Evolutionary conservation across 805 yeast species (phyloP), one percentile per base, ranked within the genome.

Genomic region (Tanozyma kutaoensis): DNA sequence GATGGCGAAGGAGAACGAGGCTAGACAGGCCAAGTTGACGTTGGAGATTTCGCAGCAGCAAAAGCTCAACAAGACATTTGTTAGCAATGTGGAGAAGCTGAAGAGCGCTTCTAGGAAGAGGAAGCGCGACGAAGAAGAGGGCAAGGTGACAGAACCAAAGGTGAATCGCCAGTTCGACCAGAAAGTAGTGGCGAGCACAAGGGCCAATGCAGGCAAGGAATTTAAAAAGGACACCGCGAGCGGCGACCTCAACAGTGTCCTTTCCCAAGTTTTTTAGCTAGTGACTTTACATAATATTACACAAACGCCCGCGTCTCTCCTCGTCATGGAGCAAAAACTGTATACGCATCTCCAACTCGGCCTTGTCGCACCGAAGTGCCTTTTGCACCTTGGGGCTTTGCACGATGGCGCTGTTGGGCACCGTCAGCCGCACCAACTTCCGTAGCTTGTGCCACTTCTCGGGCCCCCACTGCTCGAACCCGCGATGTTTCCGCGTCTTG

Each of bases 31-130:
- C 28, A 85, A 81, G 54, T 60, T 88, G 44, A 76, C 85, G 35
- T 69, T 93, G 33, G 97, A 91, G 50, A 69, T 91, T 20, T 69
- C 93, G 1, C 95, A 84, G 50, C 94, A 93, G 22, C 78, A 75
- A 30, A 78, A 81, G 40, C 66, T 88, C 49, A 86, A 86, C 58
- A 82, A 84, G 52, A 69, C 76, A 12, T 91, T 76, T 46, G 69
- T 86, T 32, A 68, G 67, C 37, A 85, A 84, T 44, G 86, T 88
- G 24, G 96, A 88, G 46, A 72, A 71, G 38, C 76, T 91, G 34
- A 84, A 82, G 60, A 64, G 84, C 27, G 65, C 68, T 24, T 62
- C 70, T 40, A 52, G 58, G 31, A 69, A 68, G 50, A 55, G 64
- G 36, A 57, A 45, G 33, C 38, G 39, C 13, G 34, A 31, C 20